A percentile compares a stretch with the other conserved stretches of the same genome.
Evolutionary conservation across 768 basidiomycete species (phyloP).

Genomic region (Lyophyllum semitale): DNA sequence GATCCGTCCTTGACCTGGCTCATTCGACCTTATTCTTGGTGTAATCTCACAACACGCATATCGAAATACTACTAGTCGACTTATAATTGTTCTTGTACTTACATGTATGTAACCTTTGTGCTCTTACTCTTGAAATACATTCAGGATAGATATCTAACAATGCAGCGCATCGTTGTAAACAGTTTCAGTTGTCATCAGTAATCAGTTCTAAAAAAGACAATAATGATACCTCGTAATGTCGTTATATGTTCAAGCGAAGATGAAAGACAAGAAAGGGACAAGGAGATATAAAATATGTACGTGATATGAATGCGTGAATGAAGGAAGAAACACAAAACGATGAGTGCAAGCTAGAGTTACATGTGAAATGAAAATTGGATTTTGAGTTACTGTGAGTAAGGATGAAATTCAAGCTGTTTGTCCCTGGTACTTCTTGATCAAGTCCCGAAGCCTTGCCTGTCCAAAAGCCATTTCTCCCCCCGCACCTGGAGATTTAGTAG

Average conservation of each 20-base stretch:
- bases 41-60: not conserved
- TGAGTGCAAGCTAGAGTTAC: not conserved
- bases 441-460: constrained; percentile 72
- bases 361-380: not conserved
- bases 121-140: not conserved
- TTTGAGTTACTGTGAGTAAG: not conserved
- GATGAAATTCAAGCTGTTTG: constrained; percentile 6
- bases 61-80: not conserved
- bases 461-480: constrained; percentile 67
- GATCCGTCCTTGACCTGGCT: not conserved
- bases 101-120: not conserved
- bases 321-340: not conserved
- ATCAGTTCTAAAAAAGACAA: constrained; percentile 4
- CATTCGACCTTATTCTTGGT: not conserved
- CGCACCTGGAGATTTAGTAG: constrained; percentile 24
- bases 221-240: constrained; percentile 18
- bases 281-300: not conserved
- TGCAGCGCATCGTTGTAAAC: not conserved
- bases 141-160: not conserved
- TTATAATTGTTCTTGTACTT: not conserved
- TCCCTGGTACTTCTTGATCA: constrained; percentile 82
- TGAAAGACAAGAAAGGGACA: not conserved
- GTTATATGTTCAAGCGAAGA: not conserved
- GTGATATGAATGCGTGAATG: not conserved
- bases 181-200: not conserved